A percentile compares a stretch with the other conserved stretches of the same genome.
These are phyloP conservation scores for Aspergillus carbonarius DNA, from an alignment of 2,329 filamentous ascomycete genomes.

Conservation along the genomic window DNA sequence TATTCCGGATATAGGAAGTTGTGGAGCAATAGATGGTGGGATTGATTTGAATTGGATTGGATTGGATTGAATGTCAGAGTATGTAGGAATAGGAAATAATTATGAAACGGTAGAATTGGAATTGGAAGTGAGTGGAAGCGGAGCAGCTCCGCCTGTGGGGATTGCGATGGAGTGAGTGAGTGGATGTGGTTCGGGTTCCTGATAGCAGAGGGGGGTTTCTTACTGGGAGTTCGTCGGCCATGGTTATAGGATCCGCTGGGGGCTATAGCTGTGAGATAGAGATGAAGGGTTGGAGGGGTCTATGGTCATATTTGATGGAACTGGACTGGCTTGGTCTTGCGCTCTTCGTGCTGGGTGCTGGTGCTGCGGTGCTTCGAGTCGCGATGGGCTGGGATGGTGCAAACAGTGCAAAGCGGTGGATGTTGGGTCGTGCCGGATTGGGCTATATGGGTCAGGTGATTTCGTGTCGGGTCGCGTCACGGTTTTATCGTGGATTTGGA, in stretches of 20 bases:
- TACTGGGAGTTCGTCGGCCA: conserved; percentile 20
- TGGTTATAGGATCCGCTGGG: not conserved
- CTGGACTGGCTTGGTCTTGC: not conserved
- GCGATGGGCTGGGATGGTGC: conserved; percentile 7
- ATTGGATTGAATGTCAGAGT: not conserved
- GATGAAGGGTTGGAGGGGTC: not conserved
- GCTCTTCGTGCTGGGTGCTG: not conserved
- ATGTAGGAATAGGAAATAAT: not conserved
- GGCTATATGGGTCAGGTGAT: conserved; percentile 29
- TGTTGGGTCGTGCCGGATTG: conserved; percentile 5
- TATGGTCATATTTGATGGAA: not conserved
- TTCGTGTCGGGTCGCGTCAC: conserved; percentile 24
- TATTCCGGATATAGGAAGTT: too few relatives aligned
- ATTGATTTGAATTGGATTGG: too few relatives aligned
- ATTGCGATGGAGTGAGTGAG: conserved; percentile 10
- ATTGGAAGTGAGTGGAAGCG: not conserved
- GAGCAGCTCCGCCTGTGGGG: conserved; percentile 2
- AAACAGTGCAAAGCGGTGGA: conserved; percentile 23
- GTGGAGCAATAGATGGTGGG: too few relatives aligned
- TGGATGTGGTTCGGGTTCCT: not conserved
- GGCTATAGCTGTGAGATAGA: not conserved
- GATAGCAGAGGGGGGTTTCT: conserved; percentile 7
- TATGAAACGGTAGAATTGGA: too few relatives aligned
- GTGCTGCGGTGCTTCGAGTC: not conserved
- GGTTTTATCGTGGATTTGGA: not conserved